A percentile compares a stretch with the other conserved stretches of the same genome.
These are phyloP conservation scores for Fonsecaea pedrosoi DNA, from an alignment of 2,329 filamentous ascomycete species.

Conservation along the genomic window DNA sequence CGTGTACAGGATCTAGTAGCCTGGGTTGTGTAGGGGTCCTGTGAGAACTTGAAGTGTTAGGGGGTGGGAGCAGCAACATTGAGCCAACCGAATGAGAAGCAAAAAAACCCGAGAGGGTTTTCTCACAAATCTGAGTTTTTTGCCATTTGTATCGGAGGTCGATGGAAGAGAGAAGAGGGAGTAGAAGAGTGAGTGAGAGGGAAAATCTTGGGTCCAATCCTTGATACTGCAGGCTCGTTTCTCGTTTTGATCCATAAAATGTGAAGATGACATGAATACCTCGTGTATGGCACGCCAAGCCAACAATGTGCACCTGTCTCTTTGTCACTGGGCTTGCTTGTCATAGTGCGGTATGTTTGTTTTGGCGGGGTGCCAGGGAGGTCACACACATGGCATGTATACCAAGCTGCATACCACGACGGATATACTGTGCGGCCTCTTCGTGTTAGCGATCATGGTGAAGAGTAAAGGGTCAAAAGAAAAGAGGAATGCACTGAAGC, in stretches of 20 bases:
- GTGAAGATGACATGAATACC: no score
- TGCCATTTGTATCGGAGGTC: background rate
- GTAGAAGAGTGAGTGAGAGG: background rate
- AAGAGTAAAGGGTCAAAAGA: background rate
- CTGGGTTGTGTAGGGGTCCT: background rate
- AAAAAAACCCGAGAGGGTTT: background rate
- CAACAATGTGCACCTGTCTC: no score
- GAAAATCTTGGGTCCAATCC: background rate
- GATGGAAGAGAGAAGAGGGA: no score
- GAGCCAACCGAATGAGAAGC: background rate
- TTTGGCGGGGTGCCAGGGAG: no score
- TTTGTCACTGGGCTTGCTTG: no score
- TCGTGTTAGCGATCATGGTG: background rate
- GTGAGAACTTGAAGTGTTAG: background rate
- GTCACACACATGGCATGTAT: no score
- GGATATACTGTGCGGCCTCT: background rate
- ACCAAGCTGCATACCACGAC: background rate
- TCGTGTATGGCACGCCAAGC: no score
- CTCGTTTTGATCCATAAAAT: background rate
- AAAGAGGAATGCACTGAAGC: background rate
- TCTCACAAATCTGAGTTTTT: constrained; percentile 6
- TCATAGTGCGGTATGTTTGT: no score
- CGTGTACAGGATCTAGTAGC: background rate
- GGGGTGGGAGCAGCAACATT: background rate
- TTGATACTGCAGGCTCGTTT: background rate